A percentile compares a stretch with the other conserved stretches of the same genome.
Evolutionary conservation across 352 stramenopile genomes (phyloP).

Genomic region (Phytophthora cajani): DNA sequence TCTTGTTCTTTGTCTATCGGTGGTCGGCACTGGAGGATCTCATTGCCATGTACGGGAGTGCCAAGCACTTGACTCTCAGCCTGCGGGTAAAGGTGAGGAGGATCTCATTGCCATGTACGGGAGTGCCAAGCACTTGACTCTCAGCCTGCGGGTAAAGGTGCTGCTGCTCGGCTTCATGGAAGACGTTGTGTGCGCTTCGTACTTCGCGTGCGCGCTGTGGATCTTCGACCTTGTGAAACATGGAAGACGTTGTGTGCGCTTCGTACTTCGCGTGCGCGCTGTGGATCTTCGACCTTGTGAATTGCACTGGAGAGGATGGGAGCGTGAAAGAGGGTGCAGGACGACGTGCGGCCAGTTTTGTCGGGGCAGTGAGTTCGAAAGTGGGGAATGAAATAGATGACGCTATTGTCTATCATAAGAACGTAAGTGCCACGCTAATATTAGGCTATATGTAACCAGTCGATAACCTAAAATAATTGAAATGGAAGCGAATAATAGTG

Average conservation of each 20-base stretch:
- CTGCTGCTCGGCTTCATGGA: neutral
- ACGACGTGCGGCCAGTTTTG: too few relatives aligned
- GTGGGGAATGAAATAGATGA: too few relatives aligned
- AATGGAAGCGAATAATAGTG: too few relatives aligned
- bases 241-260: conserved; percentile 5
- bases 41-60: conserved; percentile 1
- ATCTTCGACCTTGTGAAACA: conserved; percentile 1
- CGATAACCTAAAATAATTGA: too few relatives aligned
- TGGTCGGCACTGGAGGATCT: neutral
- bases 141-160: neutral
- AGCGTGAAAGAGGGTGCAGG: too few relatives aligned
- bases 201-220: conserved; percentile 1
- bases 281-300: conserved; percentile 4
- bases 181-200: conserved; percentile 4
- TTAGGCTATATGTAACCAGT: too few relatives aligned
- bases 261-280: neutral
- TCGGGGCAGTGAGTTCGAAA: too few relatives aligned
- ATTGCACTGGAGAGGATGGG: too few relatives aligned
- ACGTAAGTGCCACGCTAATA: too few relatives aligned
- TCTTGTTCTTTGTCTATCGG: conserved; percentile 6
- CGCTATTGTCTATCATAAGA: too few relatives aligned
- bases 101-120: conserved; percentile 3
- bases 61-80: neutral
- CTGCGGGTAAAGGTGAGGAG: too few relatives aligned
- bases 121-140: neutral